phyloP scores from a whole-genome alignment of 83 land plant genomes.

The Picea abies region DNA sequence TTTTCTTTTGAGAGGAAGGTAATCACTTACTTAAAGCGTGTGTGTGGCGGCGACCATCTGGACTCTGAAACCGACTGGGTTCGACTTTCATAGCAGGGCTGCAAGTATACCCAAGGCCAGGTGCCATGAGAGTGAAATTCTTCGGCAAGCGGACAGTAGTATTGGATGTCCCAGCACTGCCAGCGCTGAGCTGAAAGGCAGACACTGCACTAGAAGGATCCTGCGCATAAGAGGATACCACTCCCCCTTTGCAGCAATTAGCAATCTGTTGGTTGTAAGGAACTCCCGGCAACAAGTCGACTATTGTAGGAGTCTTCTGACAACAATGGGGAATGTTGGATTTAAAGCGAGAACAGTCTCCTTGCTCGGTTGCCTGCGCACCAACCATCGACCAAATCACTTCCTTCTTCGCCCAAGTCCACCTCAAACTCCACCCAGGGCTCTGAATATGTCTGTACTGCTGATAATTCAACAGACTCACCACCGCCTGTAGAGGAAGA shows the following conservation, averaged over 20 bases:
- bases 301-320: slow-evolving; percentile 43
- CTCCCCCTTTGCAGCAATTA: slow-evolving; percentile 79
- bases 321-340: slow-evolving; percentile 64
- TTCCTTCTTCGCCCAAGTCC: slow-evolving; percentile 83
- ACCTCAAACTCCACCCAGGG: slow-evolving; percentile 77
- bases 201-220: slow-evolving; percentile 36
- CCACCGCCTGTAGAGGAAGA: slow-evolving; percentile 56
- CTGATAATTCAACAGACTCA: slow-evolving; percentile 74
- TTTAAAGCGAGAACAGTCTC: slow-evolving; percentile 66
- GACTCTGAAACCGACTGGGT: slow-evolving; percentile 37
- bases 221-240: slow-evolving; percentile 42
- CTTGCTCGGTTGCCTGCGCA: slow-evolving; percentile 78
- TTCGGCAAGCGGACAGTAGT: slow-evolving; percentile 58
- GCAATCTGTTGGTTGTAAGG: slow-evolving; percentile 67
- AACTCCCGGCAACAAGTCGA: slow-evolving; percentile 66
- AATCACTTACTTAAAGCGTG: slow-evolving; percentile 63
- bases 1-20: too few relatives aligned
- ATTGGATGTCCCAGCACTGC: slow-evolving; percentile 60
- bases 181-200: slow-evolving; percentile 59
- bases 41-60: slow-evolving; percentile 53
- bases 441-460: slow-evolving; percentile 69
- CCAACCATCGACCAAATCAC: slow-evolving; percentile 80
- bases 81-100: slow-evolving; percentile 50
- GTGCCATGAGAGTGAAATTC: slow-evolving; percentile 51
- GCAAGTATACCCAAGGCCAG: slow-evolving; percentile 72